These are phyloP conservation scores for Parietaria judaica DNA, from an alignment of 306 rosid genomes.

Conservation along the genomic window DNA sequence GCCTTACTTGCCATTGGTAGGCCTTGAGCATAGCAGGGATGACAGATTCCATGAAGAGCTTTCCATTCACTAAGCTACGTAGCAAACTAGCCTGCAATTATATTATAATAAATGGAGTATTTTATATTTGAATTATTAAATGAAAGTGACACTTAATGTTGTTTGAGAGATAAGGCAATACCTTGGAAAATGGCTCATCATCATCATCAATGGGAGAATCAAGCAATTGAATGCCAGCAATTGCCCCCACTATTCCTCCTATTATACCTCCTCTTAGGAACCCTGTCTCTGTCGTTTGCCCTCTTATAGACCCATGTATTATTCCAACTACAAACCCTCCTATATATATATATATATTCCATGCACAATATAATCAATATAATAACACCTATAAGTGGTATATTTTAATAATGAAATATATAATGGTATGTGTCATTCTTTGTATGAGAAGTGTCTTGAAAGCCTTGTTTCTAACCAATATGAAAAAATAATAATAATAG, in stretches of 20 bases:
- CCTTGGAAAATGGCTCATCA: slow-evolving; percentile 26
- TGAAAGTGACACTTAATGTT: not conserved
- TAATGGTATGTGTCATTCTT: not conserved
- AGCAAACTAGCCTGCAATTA: slow-evolving; percentile 29
- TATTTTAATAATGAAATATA: no score
- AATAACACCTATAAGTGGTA: not conserved
- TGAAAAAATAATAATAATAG: no score
- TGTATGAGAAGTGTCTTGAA: no score
- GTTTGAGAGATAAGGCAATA: slow-evolving; percentile 1
- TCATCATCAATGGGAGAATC: slow-evolving; percentile 19
- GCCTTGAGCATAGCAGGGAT: slow-evolving; percentile 26
- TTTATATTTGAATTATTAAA: not conserved
- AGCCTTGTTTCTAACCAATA: no score
- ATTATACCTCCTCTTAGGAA: slow-evolving; percentile 23
- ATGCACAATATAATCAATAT: not conserved
- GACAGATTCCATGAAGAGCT: slow-evolving; percentile 33
- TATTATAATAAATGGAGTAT: not conserved
- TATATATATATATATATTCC: not conserved
- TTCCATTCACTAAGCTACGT: slow-evolving; percentile 32
- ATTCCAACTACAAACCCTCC: slow-evolving; percentile 38
- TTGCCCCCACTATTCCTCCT: slow-evolving; percentile 33
- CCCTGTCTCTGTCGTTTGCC: slow-evolving; percentile 43
- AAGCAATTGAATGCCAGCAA: slow-evolving; percentile 33
- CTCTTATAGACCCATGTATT: slow-evolving; percentile 38
- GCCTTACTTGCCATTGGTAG: slow-evolving; percentile 32